Conservation (phyloP, 176 grass and related monocot species). For the Phyllostachys edulis region DNA sequence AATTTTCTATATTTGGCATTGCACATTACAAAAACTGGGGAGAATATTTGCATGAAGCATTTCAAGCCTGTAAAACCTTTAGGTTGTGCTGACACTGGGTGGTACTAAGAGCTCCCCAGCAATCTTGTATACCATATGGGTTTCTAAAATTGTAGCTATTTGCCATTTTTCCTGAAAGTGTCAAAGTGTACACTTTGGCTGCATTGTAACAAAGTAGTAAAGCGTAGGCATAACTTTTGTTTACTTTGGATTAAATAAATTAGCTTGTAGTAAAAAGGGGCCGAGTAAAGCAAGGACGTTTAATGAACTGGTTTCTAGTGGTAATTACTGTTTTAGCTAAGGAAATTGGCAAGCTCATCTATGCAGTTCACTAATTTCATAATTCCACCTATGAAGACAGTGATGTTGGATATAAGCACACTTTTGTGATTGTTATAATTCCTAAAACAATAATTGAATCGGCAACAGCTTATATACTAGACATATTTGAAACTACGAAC, state of each 20-base stretch:
- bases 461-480: no score
- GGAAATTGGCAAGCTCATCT: not conserved
- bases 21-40: conserved; percentile 58
- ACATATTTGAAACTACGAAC: no score
- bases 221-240: not conserved
- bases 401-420: no score
- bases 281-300: not conserved
- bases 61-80: conserved; percentile 89
- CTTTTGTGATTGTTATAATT: no score
- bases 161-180: not conserved
- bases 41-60: conserved; percentile 83
- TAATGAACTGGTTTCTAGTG: not conserved
- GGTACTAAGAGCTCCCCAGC: conserved; percentile 41
- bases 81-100: conserved; percentile 94
- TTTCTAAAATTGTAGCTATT: conserved; percentile 3
- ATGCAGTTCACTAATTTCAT: not conserved
- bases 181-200: not conserved
- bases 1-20: conserved; percentile 12
- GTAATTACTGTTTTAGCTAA: not conserved
- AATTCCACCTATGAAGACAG: not conserved
- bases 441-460: no score
- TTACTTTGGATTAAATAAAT: not conserved
- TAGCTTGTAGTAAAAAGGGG: conserved; percentile 4
- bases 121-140: conserved; percentile 10
- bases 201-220: conserved; percentile 11